Percentiles rank a stretch among this genome's conserved stretches.
These are phyloP conservation scores for Stephanocyclus meneghinianus DNA, from an alignment of 352 stramenopile genomes.

Conservation along the genomic window DNA sequence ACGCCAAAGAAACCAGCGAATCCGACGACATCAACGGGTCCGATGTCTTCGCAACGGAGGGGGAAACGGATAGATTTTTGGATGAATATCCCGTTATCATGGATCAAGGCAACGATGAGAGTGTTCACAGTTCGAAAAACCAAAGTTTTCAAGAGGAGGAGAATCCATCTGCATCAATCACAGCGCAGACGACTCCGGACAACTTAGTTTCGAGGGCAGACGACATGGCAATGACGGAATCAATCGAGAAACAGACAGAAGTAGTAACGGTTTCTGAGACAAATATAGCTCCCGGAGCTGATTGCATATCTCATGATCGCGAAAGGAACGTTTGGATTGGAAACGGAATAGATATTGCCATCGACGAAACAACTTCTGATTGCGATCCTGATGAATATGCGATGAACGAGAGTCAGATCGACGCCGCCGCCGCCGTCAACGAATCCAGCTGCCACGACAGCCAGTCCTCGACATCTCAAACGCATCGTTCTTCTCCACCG, in stretches of 20 bases:
- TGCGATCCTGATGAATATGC: not conserved
- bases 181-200: not conserved
- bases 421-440: conserved; percentile 2
- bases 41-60: too few species aligned
- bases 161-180: not conserved
- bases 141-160: not conserved
- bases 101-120: not conserved
- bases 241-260: not conserved
- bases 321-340: conserved; percentile 16
- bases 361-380: conserved; percentile 2
- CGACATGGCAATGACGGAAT: not conserved
- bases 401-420: not conserved
- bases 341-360: conserved; percentile 12
- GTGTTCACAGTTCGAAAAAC: not conserved
- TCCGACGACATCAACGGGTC: too few species aligned
- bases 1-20: too few species aligned
- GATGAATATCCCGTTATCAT: conserved; percentile 11
- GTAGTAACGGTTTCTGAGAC: not conserved
- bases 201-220: too few species aligned
- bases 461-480: not conserved
- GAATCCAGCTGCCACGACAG: conserved; percentile 1
- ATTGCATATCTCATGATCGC: conserved; percentile 23
- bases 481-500: not conserved
- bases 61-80: not conserved
- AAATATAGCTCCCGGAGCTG: conserved; percentile 9